Evolutionary conservation across 2,329 filamentous ascomycete species (phyloP).

Genomic region (Beauveria sp.): DNA sequence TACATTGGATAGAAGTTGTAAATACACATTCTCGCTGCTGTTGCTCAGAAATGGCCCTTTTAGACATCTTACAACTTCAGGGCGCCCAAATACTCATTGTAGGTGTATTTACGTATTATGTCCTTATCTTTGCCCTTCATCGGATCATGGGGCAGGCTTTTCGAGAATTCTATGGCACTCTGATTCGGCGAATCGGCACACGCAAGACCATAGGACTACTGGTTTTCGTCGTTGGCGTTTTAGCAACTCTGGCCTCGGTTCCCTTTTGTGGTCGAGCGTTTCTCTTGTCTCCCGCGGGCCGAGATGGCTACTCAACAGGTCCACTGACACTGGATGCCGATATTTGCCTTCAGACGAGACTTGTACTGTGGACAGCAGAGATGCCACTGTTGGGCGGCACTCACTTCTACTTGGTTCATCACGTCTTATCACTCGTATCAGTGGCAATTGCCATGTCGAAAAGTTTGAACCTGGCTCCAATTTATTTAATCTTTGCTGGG

Average conservation of each 20-base stretch:
- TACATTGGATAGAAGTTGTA: not conserved
- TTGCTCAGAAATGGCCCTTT: not conserved
- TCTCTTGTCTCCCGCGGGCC: not conserved
- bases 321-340: constrained; percentile 4
- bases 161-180: not conserved
- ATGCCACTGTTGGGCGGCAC: constrained; percentile 12
- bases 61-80: not conserved
- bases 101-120: not conserved
- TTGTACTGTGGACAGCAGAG: constrained; percentile 14
- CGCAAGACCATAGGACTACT: constrained; percentile 6
- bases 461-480: not conserved
- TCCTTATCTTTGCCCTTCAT: not conserved
- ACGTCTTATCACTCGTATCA: constrained; percentile 12
- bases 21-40: not conserved
- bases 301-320: not conserved
- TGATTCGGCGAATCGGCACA: not conserved
- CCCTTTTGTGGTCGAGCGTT: constrained; percentile 11
- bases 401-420: constrained; percentile 12
- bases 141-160: not conserved
- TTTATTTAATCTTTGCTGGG: constrained; percentile 13
- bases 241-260: constrained; percentile 5
- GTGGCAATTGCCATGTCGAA: not conserved
- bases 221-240: constrained; percentile 13
- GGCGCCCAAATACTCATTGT: not conserved
- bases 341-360: constrained; percentile 11